Evolutionary conservation across 345 rosid species (phyloP).

Genomic region (Noccaea bulbosa): DNA sequence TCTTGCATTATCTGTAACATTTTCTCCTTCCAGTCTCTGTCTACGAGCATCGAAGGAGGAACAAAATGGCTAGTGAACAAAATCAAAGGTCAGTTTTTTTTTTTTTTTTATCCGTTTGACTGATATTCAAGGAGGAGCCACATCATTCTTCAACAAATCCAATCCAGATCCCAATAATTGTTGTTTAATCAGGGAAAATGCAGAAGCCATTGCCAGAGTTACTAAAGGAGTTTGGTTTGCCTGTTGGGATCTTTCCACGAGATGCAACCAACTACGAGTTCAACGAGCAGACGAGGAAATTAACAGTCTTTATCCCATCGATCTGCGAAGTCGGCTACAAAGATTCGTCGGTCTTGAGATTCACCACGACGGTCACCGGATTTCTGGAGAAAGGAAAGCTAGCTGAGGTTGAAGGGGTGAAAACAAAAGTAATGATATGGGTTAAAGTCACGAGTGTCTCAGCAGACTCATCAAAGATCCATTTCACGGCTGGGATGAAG

Average conservation of each 20-base stretch:
- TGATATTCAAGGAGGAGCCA: neutral
- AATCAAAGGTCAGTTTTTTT: constrained; percentile 67
- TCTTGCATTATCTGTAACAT: constrained; percentile 7
- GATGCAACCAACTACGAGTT: constrained; percentile 87
- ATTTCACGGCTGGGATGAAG: constrained; percentile 92
- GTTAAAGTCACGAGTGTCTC: constrained; percentile 80
- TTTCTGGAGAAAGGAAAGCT: constrained; percentile 74
- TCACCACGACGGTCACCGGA: constrained; percentile 80
- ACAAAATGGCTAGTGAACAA: constrained; percentile 93
- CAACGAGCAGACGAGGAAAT: constrained; percentile 76
- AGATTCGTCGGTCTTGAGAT: constrained; percentile 81
- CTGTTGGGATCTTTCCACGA: constrained; percentile 90
- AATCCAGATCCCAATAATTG: neutral
- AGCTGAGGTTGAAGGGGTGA: constrained; percentile 82
- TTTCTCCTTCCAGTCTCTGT: constrained; percentile 60
- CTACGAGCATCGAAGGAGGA: constrained; percentile 85
- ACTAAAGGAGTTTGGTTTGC: constrained; percentile 76
- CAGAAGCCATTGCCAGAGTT: constrained; percentile 77
- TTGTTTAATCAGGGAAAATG: constrained; percentile 64
- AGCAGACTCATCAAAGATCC: constrained; percentile 81
- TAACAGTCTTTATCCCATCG: constrained; percentile 73
- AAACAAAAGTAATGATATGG: constrained; percentile 94
- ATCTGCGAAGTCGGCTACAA: constrained; percentile 84
- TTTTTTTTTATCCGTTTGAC: neutral
- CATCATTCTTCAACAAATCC: constrained; percentile 3